These are phyloP conservation scores for Voacanga thouarsii DNA, from an alignment of 257 asterid species.

Conservation along the genomic window DNA sequence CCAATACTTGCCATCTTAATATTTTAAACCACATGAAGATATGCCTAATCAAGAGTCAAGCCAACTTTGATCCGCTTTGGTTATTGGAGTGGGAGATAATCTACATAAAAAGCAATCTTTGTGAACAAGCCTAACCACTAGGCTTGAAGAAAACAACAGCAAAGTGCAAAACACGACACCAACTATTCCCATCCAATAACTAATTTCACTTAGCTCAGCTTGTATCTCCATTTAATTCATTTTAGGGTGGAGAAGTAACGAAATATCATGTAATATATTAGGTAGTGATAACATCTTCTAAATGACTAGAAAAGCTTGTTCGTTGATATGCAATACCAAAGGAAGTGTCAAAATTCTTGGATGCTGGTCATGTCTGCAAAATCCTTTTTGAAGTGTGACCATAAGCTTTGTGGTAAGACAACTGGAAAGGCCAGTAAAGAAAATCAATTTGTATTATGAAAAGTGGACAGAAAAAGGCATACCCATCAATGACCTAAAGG, in stretches of 20 bases:
- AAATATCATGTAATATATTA: background rate
- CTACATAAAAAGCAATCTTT: background rate
- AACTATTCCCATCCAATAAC: background rate
- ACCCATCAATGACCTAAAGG: background rate
- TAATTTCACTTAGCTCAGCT: no score
- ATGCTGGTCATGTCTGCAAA: background rate
- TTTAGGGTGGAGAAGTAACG: background rate
- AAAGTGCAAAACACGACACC: background rate
- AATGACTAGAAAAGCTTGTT: background rate
- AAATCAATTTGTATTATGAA: background rate
- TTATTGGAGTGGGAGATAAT: background rate
- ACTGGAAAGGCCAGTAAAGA: background rate
- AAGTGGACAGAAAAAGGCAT: background rate
- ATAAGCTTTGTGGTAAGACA: background rate
- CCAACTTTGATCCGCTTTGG: background rate
- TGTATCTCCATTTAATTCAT: background rate
- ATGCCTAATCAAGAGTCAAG: background rate
- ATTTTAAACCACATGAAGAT: background rate
- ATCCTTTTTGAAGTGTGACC: background rate
- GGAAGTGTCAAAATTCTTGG: background rate
- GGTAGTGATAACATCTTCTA: background rate
- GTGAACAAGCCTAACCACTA: background rate
- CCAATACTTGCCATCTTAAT: background rate
- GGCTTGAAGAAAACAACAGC: background rate
- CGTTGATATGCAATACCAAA: background rate